Percentiles rank a stretch among this genome's conserved stretches.
Evolutionary conservation across 805 yeast species (phyloP).

Genomic region (Ogataea paradorogensis): DNA sequence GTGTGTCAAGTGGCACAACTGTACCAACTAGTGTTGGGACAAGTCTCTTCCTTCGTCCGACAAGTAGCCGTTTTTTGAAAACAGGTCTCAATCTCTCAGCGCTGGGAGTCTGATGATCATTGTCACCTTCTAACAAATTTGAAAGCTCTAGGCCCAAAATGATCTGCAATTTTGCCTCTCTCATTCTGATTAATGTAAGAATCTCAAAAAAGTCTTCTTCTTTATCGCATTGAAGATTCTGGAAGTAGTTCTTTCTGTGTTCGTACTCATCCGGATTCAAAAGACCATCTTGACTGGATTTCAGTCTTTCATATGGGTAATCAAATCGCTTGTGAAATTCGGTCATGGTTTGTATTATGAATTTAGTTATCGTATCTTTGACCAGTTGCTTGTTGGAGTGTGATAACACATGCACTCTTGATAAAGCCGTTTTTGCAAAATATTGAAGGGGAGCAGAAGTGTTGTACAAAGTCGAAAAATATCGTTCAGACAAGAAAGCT

Average conservation of each 20-base stretch:
- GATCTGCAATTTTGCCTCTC: constrained; percentile 32
- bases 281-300: not conserved
- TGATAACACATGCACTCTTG: constrained; percentile 29
- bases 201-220: constrained; percentile 7
- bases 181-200: constrained; percentile 18
- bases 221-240: constrained; percentile 2
- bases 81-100: not conserved
- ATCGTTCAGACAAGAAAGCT: constrained; percentile 27
- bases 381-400: constrained; percentile 23
- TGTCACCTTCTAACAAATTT: not conserved
- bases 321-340: constrained; percentile 23
- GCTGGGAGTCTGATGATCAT: not conserved
- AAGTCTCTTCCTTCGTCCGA: constrained; percentile 32
- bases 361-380: constrained; percentile 17
- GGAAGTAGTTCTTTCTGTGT: constrained; percentile 7
- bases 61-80: constrained; percentile 12
- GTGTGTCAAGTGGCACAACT: constrained; percentile 20
- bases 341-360: constrained; percentile 18
- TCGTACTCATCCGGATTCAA: constrained; percentile 12
- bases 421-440: constrained; percentile 32
- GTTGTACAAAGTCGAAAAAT: constrained; percentile 28
- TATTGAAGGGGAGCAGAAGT: constrained; percentile 27
- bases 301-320: not conserved
- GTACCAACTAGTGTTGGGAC: constrained; percentile 35
- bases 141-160: constrained; percentile 25